Evolutionary conservation across 352 stramenopile species (phyloP).

Genomic region (Pythium biforme): DNA sequence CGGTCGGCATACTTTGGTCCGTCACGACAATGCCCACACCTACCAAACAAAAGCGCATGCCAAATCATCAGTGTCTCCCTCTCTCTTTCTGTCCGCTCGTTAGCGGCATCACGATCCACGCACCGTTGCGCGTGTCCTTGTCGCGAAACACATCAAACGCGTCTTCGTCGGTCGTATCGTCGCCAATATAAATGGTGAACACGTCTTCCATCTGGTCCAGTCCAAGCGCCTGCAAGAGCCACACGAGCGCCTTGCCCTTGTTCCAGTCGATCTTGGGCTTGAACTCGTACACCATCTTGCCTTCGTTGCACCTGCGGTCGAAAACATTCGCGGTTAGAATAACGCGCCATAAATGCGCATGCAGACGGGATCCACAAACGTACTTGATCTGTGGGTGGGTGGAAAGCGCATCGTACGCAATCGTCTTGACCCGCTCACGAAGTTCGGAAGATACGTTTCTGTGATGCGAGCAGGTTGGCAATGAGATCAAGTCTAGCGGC

Average conservation of each 20-base stretch:
- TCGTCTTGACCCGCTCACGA: conserved; percentile 40
- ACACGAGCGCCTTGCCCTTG: conserved; percentile 89
- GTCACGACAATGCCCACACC: conserved; percentile 84
- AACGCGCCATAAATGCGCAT: not conserved
- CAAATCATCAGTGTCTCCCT: not conserved
- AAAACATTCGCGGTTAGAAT: no score
- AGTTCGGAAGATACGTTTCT: conserved; percentile 58
- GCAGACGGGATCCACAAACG: not conserved
- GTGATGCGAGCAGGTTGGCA: no score
- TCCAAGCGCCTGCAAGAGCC: conserved; percentile 74
- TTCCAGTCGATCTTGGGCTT: conserved; percentile 92
- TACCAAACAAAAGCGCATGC: conserved; percentile 13
- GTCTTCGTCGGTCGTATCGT: conserved; percentile 90
- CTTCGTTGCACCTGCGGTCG: conserved; percentile 57
- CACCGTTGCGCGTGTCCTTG: conserved; percentile 49
- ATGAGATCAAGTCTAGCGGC: not conserved
- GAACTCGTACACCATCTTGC: conserved; percentile 91
- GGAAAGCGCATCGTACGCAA: conserved; percentile 39
- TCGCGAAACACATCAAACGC: conserved; percentile 73
- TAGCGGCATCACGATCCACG: not conserved
- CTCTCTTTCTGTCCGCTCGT: no score
- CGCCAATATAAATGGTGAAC: conserved; percentile 92
- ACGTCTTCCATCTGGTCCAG: conserved; percentile 73
- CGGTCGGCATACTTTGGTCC: conserved; percentile 64
- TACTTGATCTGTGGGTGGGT: conserved; percentile 66